Conservation (phyloP, 306 rosid genomes). For the Luffa aegyptiaca region DNA sequence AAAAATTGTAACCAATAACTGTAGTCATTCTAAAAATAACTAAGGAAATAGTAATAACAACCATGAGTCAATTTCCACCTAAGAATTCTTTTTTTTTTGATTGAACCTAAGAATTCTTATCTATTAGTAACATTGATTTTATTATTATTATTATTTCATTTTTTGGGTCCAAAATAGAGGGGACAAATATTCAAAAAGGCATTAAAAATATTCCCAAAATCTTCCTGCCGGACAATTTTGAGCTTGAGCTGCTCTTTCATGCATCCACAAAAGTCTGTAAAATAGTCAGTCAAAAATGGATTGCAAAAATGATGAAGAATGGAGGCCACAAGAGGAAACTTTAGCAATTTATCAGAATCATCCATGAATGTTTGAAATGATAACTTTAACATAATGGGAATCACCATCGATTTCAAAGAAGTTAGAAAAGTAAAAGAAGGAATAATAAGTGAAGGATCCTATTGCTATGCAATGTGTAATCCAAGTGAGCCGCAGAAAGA, state of each 20-base stretch:
- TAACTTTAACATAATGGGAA: conserved; percentile 8
- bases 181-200: background rate
- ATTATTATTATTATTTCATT: background rate
- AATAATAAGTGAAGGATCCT: background rate
- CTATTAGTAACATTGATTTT: background rate
- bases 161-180: too few relatives aligned
- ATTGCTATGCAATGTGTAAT: background rate
- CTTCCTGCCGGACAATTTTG: background rate
- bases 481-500: conserved; percentile 34
- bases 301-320: background rate
- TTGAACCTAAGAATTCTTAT: too few relatives aligned
- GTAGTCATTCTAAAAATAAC: background rate
- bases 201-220: background rate
- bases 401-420: background rate
- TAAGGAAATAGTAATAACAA: too few relatives aligned
- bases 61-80: too few relatives aligned
- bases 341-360: background rate
- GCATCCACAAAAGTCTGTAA: background rate
- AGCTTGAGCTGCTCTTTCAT: background rate
- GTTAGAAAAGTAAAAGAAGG: background rate
- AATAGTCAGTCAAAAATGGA: background rate
- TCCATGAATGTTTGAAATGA: conserved; percentile 3
- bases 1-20: too few relatives aligned
- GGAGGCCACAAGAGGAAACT: background rate
- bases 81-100: too few relatives aligned